Percentiles rank a stretch among this genome's conserved stretches.
These are phyloP conservation scores for Neocucurbitaria cava DNA, from an alignment of 2,329 filamentous ascomycete species.

Conservation along the genomic window DNA sequence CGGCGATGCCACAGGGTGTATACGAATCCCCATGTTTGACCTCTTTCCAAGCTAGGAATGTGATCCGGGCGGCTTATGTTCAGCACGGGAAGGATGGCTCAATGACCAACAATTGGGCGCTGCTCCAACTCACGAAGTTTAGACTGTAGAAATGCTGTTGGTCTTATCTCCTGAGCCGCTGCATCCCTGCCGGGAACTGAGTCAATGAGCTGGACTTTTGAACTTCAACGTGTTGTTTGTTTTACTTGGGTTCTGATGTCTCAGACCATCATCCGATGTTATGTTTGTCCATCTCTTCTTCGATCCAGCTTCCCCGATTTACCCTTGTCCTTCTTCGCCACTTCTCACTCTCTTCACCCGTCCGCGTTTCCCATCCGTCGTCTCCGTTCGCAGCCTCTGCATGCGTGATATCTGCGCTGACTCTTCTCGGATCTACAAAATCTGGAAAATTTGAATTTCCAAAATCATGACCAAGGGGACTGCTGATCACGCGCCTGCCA, in stretches of 20 bases:
- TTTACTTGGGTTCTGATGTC: background rate
- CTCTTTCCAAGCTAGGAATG: background rate
- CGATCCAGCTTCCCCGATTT: slow-evolving; percentile 37
- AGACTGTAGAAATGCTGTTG: background rate
- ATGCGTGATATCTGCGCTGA: slow-evolving; percentile 32
- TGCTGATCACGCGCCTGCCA: slow-evolving; percentile 5
- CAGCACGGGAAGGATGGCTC: background rate
- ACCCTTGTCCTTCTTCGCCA: slow-evolving; percentile 26
- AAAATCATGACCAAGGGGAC: slow-evolving; percentile 10
- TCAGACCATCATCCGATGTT: slow-evolving; percentile 40
- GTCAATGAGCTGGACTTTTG: background rate
- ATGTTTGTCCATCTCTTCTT: slow-evolving; percentile 44
- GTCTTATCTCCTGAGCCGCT: background rate
- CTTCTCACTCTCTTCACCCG: slow-evolving; percentile 24
- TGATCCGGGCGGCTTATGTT: background rate
- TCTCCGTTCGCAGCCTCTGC: slow-evolving; percentile 16
- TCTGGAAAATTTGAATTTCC: slow-evolving; percentile 28
- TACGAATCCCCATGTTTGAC: background rate
- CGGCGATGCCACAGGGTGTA: background rate
- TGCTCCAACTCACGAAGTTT: too few relatives aligned
- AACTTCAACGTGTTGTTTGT: background rate
- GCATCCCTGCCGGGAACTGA: too few relatives aligned
- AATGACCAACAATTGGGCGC: background rate
- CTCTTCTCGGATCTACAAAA: slow-evolving; percentile 35
- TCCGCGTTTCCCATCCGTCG: slow-evolving; percentile 21